Conservation (phyloP, 148 eudicot genomes). For the Hydrangea macrophylla region DNA sequence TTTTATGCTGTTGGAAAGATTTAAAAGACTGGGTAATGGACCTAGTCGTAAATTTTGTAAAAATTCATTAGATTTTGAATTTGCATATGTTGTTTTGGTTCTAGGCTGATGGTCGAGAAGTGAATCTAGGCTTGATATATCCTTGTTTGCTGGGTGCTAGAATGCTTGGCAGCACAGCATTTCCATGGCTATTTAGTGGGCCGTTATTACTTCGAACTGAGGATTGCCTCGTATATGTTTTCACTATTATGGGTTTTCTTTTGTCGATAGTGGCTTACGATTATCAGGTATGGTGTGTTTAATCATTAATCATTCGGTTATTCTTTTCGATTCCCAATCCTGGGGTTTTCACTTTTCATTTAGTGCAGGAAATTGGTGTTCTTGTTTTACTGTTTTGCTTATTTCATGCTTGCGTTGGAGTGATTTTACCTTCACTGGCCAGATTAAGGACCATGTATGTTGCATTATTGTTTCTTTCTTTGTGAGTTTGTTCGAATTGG, state of each 20-base stretch:
- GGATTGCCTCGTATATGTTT: constrained; percentile 65
- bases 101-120: constrained; percentile 96
- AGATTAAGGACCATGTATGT: constrained; percentile 78
- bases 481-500: not conserved
- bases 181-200: constrained; percentile 75
- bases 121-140: constrained; percentile 71
- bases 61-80: not conserved
- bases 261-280: constrained; percentile 79
- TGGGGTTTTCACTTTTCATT: not conserved
- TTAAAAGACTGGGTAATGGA: too few species aligned
- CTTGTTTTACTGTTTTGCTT: constrained; percentile 66
- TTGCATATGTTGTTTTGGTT: constrained; percentile 10
- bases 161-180: constrained; percentile 90
- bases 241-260: constrained; percentile 46
- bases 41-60: too few species aligned
- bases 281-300: constrained; percentile 62
- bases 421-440: constrained; percentile 85
- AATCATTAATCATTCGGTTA: not conserved
- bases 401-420: constrained; percentile 69
- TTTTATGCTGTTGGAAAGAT: too few species aligned
- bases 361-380: constrained; percentile 72
- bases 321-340: not conserved
- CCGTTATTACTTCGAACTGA: constrained; percentile 61
- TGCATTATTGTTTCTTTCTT: constrained; percentile 1
- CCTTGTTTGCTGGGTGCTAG: constrained; percentile 89